Percentiles rank a stretch among this genome's conserved stretches.
These are phyloP conservation scores for Clavispora phyllophila DNA, from an alignment of 805 yeast species.

Conservation along the genomic window DNA sequence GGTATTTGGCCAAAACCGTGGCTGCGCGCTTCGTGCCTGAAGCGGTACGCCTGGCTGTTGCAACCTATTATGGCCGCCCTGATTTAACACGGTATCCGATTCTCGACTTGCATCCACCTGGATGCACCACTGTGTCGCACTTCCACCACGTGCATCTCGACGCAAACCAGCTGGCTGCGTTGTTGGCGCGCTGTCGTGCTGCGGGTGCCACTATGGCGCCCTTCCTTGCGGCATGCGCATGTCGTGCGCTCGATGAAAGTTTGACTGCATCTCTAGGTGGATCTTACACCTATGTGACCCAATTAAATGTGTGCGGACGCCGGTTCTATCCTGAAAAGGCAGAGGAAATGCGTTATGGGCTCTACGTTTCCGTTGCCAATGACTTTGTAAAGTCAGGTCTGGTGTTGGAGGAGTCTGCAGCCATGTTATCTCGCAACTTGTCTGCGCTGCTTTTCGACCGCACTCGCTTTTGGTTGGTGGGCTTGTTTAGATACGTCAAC, in stretches of 20 bases:
- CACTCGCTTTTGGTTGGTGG: conserved; percentile 3
- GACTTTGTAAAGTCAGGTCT: conserved; percentile 1
- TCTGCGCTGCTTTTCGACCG: conserved; percentile 1
- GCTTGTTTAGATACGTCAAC: conserved; percentile 7
- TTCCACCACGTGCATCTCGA: conserved; percentile 4
- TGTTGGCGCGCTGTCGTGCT: conserved; percentile 5
- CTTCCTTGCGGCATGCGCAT: conserved; percentile 5
- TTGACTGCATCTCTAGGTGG: conserved; percentile 1
- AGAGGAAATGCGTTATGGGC: conserved; percentile 7
- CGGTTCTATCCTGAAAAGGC: conserved; percentile 7
- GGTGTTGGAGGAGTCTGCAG: conserved; percentile 1
- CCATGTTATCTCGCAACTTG: conserved; percentile 1
- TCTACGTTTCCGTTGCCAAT: conserved; percentile 4
- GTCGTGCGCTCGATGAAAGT: conserved; percentile 2
- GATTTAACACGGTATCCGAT: conserved; percentile 7
- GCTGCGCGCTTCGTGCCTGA: conserved; percentile 3
- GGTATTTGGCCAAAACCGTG: conserved; percentile 1
- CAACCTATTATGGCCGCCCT: not conserved
- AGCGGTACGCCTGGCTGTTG: not conserved
- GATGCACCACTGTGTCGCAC: conserved; percentile 2
- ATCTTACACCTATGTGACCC: not conserved
- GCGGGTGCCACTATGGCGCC: conserved; percentile 9
- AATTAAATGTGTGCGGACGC: conserved; percentile 10
- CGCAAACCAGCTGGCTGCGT: conserved; percentile 1
- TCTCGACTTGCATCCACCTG: conserved; percentile 5